phyloP scores from a whole-genome alignment of 257 asterid species.

The Paraleonurus japonicus region DNA sequence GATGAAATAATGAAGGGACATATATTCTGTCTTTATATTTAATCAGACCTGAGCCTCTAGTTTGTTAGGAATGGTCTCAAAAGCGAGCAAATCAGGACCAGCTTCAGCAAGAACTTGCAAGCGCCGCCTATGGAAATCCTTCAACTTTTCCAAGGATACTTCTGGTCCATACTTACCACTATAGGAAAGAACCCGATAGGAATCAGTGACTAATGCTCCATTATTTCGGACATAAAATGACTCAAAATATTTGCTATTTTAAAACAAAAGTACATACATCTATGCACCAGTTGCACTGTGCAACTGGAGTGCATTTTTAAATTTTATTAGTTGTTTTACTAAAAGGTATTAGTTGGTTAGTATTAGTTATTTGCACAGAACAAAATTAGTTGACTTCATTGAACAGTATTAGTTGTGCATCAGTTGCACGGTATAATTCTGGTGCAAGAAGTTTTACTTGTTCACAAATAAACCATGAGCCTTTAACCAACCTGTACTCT shows the following conservation, averaged over 20 bases:
- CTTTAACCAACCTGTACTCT: conserved; percentile 57
- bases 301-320: too few species aligned
- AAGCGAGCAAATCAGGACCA: conserved; percentile 75
- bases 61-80: conserved; percentile 89
- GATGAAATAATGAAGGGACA: background rate
- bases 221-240: background rate
- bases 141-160: conserved; percentile 52
- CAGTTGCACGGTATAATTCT: too few species aligned
- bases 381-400: too few species aligned
- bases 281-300: too few species aligned
- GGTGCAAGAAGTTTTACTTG: too few species aligned
- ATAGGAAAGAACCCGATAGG: conserved; percentile 2
- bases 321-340: too few species aligned
- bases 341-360: too few species aligned
- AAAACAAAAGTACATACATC: too few species aligned
- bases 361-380: too few species aligned
- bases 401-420: too few species aligned
- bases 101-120: conserved; percentile 77
- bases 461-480: background rate
- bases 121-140: conserved; percentile 76
- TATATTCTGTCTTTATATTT: background rate
- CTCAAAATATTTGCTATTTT: background rate
- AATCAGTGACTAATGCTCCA: background rate
- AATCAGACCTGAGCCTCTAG: conserved; percentile 73
- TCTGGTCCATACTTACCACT: conserved; percentile 66